These are phyloP conservation scores for Iodosphaeria phyllophila DNA, from an alignment of 2,329 filamentous ascomycete species.

Conservation along the genomic window DNA sequence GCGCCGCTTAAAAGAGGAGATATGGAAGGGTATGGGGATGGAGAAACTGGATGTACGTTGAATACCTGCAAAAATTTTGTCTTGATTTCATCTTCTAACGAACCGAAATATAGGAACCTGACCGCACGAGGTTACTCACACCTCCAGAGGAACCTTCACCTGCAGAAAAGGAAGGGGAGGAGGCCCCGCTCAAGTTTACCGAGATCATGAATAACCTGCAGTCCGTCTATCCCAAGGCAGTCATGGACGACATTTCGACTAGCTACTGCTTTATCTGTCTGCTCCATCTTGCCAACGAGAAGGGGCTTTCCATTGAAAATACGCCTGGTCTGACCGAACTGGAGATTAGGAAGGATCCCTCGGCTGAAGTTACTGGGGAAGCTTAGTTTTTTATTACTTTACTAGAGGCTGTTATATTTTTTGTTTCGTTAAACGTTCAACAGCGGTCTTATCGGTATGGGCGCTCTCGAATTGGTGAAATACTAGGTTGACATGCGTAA, in stretches of 20 bases:
- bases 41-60: constrained; percentile 30
- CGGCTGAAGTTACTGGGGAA: constrained; percentile 30
- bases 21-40: constrained; percentile 48
- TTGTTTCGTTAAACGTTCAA: too few species aligned
- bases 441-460: too few species aligned
- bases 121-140: constrained; percentile 12
- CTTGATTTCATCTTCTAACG: constrained; percentile 1
- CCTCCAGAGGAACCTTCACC: constrained; percentile 10
- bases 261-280: constrained; percentile 86
- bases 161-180: constrained; percentile 16
- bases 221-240: constrained; percentile 65
- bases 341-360: constrained; percentile 42
- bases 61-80: neutral
- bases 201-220: constrained; percentile 80
- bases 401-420: too few species aligned
- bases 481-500: too few species aligned
- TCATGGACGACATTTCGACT: constrained; percentile 88
- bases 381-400: too few species aligned
- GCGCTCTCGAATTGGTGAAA: too few species aligned
- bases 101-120: constrained; percentile 9
- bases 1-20: constrained; percentile 46
- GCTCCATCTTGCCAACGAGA: constrained; percentile 81
- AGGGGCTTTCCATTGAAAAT: constrained; percentile 61
- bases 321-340: constrained; percentile 38
- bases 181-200: constrained; percentile 61